Base-by-base conservation (phyloP, 1,284 basidiomycete species). In the Paramarasmius palmivorus region DNA sequence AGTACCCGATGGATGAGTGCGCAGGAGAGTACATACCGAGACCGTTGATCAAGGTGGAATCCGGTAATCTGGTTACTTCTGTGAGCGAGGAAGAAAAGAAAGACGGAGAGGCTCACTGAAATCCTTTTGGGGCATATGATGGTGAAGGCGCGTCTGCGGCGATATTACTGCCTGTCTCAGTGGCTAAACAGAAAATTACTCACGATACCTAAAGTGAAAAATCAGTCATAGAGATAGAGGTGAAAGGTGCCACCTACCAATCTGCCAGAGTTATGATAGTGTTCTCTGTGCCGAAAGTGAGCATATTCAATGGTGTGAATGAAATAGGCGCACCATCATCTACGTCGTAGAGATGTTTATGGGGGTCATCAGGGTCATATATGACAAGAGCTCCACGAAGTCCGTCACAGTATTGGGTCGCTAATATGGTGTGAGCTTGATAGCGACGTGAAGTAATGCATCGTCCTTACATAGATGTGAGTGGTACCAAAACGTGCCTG, bases 401-500 rank as follows among this genome's bases (percentile, higher is more conserved):
- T n/a, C 44, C 44, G 14, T 46, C 44, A 32, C 44, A 46, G 25
- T 26, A 32, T 17, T 46, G 44, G 2, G 44, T 26, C 2, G 12
- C 44, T 46, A 29, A 40, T 17, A n/a, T n/a, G 19, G 12, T 12
- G 12, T 32, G 29, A 32, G 29, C 29, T 6, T 32, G 12, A 32
- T 6, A 32, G 29, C 29, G 6, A 6, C 29, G 2, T 12, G 23
- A 44, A 44, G 26, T 23, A 23, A 25, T 20, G 8, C 4, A 19
- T 14, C 2, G 32, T 14, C 17, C 25, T 17, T 29, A 46, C 44
- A 17, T 15, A 46, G 25, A 26, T 50, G 49, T 10, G 49, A 50
- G 38, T 50, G 49, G 20, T 50, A 50, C 36, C 35, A 40, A 26
- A 25, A 50, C 6, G 49, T 50, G 10, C 49, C 49, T 19, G 49